phyloP scores from a whole-genome alignment of 1,284 basidiomycete species.

The Puccinia coronata region DNA sequence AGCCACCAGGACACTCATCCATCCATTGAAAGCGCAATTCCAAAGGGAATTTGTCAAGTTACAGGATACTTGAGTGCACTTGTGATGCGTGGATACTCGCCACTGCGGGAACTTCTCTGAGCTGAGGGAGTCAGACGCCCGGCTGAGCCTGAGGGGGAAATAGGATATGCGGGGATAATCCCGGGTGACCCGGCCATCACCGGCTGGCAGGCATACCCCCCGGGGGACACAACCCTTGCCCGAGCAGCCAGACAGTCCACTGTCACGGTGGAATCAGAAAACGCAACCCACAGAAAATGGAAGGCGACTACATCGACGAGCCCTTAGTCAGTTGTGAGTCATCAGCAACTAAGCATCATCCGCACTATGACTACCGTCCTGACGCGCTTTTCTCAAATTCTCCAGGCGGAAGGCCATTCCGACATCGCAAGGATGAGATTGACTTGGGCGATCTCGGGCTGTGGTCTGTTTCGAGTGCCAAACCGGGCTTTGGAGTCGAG shows the following conservation, averaged over 20 bases:
- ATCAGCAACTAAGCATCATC: not conserved
- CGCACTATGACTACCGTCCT: not conserved
- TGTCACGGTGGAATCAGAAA: not conserved
- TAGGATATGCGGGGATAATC: no score
- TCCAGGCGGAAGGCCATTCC: conserved; percentile 29
- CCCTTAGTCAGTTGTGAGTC: conserved; percentile 13
- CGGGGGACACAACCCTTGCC: not conserved
- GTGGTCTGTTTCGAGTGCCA: conserved; percentile 96
- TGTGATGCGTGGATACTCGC: no score
- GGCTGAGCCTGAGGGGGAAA: no score
- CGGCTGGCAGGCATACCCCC: not conserved
- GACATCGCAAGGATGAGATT: conserved; percentile 59
- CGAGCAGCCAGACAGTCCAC: not conserved
- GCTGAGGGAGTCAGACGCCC: no score
- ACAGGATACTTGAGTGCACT: no score
- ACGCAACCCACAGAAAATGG: not conserved
- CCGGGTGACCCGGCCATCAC: not conserved
- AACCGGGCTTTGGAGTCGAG: conserved; percentile 93
- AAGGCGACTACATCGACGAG: conserved; percentile 8
- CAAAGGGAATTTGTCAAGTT: no score
- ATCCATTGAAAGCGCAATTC: no score
- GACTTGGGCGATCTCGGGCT: conserved; percentile 80
- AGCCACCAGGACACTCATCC: no score
- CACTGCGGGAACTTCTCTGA: no score
- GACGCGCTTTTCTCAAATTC: no score